Evolutionary conservation across 495 filamentous ascomycete genomes (phyloP).

Genomic region (Penicillium manginii): DNA sequence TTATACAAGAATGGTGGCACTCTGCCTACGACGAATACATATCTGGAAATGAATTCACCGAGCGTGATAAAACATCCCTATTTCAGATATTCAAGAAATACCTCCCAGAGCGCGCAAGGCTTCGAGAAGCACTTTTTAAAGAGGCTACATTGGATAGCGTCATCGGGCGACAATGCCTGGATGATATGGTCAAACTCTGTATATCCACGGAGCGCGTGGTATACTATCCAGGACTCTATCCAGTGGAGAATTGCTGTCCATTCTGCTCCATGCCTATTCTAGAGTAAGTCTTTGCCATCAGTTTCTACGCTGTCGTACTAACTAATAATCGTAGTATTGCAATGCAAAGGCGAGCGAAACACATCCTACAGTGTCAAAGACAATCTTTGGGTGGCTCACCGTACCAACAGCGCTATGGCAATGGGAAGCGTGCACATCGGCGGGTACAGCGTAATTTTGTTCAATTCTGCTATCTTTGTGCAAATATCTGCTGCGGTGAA

Average conservation of each 20-base stretch:
- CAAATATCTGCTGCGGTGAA: slow-evolving; percentile 10
- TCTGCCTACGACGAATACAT: slow-evolving; percentile 23
- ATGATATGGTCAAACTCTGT: slow-evolving; percentile 23
- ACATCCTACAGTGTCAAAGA: slow-evolving; percentile 29
- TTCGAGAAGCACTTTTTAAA: slow-evolving; percentile 21
- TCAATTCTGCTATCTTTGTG: slow-evolving; percentile 26
- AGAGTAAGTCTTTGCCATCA: slow-evolving; percentile 7
- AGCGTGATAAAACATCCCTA: slow-evolving; percentile 23
- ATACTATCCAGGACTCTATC: slow-evolving; percentile 20
- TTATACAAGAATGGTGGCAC: slow-evolving; percentile 26
- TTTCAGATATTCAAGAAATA: slow-evolving; percentile 28
- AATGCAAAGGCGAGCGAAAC: slow-evolving; percentile 19
- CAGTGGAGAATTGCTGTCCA: slow-evolving; percentile 16
- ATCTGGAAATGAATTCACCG: slow-evolving; percentile 22
- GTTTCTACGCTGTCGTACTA: slow-evolving; percentile 6
- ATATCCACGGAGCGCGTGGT: slow-evolving; percentile 19
- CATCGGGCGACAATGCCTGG: slow-evolving; percentile 17
- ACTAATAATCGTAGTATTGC: slow-evolving; percentile 12
- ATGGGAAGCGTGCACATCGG: slow-evolving; percentile 25
- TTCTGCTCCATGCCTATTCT: slow-evolving; percentile 12
- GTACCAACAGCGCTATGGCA: slow-evolving; percentile 28
- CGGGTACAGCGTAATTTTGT: slow-evolving; percentile 18
- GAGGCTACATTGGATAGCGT: slow-evolving; percentile 22
- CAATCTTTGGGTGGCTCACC: slow-evolving; percentile 17
- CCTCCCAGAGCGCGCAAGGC: slow-evolving; percentile 14